Evolutionary conservation across 805 yeast species (phyloP), one percentile per base, ranked within the genome.

Genomic region (Nakazawaea populi): DNA sequence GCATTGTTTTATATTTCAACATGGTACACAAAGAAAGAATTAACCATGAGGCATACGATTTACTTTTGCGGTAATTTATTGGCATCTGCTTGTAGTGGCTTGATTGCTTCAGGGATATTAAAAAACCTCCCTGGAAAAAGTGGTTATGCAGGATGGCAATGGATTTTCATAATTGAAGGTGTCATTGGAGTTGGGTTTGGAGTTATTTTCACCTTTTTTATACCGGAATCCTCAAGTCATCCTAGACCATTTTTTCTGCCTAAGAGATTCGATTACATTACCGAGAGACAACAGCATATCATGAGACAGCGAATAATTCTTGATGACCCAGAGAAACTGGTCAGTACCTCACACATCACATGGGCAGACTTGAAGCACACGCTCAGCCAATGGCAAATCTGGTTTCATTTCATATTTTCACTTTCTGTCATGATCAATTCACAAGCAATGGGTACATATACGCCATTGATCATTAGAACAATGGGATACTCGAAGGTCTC

Each of bases 121-220:
- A 72, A 71, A 51, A 52, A 56, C 12, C 74, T 80, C 4, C 63
- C 69, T 58, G 65, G 64, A 7, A 31, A 9, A 12, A 42, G 36
- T 5, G 48, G 48, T 4, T n/a, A 42, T 9, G 41, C 44, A n/a
- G 85, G 85, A 27, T 85, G 89, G 89, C 70, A 76, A 47, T 85
- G 85, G 82, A 67, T 85, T 28, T 85, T 85, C 56, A 60, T 85
- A 24, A 71, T 85, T 49, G 88, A 83, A 60, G 89, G 90, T 6
- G 49, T 74, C 14, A 9, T 40, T 10, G 52, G 52, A 2, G 41
- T 44, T 31, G 52, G 64, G 45, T 47, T 61, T 4, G 58, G 53
- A 27, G 56, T 63, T 38, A 52, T 63, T 27, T 66, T 67, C 68
- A 62, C 58, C 46, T 66, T 71, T 4, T 63, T 67, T 11, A 62